Conservation (phyloP, 805 yeast genomes). For the Zygotorulaspora florentina region DNA sequence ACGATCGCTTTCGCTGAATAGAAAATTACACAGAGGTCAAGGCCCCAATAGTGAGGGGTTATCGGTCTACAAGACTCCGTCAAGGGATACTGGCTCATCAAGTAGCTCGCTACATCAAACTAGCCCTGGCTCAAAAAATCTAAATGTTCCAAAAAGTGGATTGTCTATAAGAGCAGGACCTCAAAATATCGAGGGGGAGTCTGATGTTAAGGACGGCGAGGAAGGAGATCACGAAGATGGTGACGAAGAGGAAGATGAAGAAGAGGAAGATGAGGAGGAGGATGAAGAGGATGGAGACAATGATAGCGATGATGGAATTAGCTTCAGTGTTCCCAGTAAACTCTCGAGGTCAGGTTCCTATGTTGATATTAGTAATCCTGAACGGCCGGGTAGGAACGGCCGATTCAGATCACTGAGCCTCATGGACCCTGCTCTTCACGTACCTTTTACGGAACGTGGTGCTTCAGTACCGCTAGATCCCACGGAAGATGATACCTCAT, state of each 20-base stretch:
- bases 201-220: slow-evolving; percentile 9
- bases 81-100: slow-evolving; percentile 2
- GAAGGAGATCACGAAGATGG: slow-evolving; percentile 19
- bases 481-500: slow-evolving; percentile 18
- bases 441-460: slow-evolving; percentile 19
- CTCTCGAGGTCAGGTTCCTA: slow-evolving; percentile 29
- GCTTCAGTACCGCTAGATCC: slow-evolving; percentile 9
- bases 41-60: slow-evolving; percentile 10
- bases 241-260: slow-evolving; percentile 24
- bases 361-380: slow-evolving; percentile 8
- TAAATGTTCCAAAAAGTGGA: neutral
- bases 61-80: neutral
- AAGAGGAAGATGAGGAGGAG: slow-evolving; percentile 32
- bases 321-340: slow-evolving; percentile 37
- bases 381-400: slow-evolving; percentile 14
- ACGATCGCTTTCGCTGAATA: slow-evolving; percentile 28
- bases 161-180: neutral
- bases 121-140: neutral
- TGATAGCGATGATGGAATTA: slow-evolving; percentile 37
- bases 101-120: neutral
- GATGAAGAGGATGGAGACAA: slow-evolving; percentile 33
- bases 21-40: slow-evolving; percentile 17
- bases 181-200: slow-evolving; percentile 9
- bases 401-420: slow-evolving; percentile 35
- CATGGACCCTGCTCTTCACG: slow-evolving; percentile 30